These are phyloP conservation scores for Kluyveromyces marxianus DNA, from an alignment of 1,139 yeast species.

Conservation along the genomic window DNA sequence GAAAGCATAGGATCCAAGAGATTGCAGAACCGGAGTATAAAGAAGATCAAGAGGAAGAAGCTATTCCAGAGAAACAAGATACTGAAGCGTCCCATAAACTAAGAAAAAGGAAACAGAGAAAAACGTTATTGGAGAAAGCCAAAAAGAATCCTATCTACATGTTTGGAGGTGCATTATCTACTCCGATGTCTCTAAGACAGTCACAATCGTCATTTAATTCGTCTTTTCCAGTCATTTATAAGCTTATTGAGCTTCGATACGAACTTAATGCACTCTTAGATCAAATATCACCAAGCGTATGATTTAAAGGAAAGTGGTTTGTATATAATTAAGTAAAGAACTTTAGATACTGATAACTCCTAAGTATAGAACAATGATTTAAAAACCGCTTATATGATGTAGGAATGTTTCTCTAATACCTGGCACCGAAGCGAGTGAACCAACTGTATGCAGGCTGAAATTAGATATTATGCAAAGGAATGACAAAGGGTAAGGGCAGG, in stretches of 20 bases:
- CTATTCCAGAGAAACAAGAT: neutral
- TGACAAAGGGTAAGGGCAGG: neutral
- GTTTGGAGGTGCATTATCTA: constrained; percentile 27
- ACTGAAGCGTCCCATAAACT: neutral
- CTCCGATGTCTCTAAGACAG: constrained; percentile 23
- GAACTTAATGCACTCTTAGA: neutral
- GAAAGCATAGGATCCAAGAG: constrained; percentile 3
- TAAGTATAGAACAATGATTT: too few relatives aligned
- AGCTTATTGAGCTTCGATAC: neutral
- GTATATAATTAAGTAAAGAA: neutral
- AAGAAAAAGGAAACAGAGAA: constrained; percentile 4
- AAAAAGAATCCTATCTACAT: constrained; percentile 22
- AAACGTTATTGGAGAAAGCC: constrained; percentile 1
- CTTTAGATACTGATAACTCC: neutral
- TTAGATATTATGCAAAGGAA: neutral
- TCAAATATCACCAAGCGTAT: constrained; percentile 14
- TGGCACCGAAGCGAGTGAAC: too few relatives aligned
- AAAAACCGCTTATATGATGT: too few relatives aligned
- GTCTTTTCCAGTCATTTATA: constrained; percentile 15
- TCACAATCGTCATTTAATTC: constrained; percentile 24
- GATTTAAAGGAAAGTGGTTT: constrained; percentile 3
- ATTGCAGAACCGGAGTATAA: constrained; percentile 6
- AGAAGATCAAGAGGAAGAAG: constrained; percentile 8
- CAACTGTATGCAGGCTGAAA: neutral
- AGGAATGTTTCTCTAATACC: too few relatives aligned